These are phyloP conservation scores for Xylaria arbuscula DNA, from an alignment of 2,329 filamentous ascomycete species.

Conservation along the genomic window DNA sequence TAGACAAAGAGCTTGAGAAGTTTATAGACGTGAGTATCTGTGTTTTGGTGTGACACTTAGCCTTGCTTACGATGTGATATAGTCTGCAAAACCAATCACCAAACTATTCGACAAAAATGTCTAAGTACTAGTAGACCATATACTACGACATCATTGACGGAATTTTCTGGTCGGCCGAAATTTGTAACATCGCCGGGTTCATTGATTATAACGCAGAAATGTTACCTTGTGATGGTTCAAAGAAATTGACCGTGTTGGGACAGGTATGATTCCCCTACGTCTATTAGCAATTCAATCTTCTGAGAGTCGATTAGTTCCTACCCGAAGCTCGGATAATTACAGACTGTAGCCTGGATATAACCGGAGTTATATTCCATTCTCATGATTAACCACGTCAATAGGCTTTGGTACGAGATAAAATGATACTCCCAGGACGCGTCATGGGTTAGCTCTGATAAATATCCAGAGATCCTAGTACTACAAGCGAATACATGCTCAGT, in stretches of 20 bases:
- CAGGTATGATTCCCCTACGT: conserved; percentile 24
- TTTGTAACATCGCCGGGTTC: background rate
- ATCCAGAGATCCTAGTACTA: background rate
- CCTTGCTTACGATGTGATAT: conserved; percentile 33
- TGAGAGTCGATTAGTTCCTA: conserved; percentile 23
- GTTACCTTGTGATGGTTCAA: background rate
- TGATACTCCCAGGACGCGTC: background rate
- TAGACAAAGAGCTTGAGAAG: conserved; percentile 92
- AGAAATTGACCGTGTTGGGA: background rate
- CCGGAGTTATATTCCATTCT: background rate
- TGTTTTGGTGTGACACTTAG: conserved; percentile 36
- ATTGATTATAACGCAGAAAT: background rate
- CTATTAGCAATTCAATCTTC: conserved; percentile 4
- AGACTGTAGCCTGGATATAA: background rate
- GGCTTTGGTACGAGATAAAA: background rate
- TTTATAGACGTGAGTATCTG: conserved; percentile 80
- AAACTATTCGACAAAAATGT: conserved; percentile 79
- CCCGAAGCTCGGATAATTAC: background rate
- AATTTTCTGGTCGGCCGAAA: background rate
- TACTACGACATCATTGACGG: background rate
- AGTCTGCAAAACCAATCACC: conserved; percentile 90
- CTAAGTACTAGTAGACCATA: conserved; percentile 24
- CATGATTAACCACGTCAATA: background rate
- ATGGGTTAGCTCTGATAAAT: background rate
- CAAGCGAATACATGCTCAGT: background rate